Base-by-base conservation (phyloP, 176 grass and related monocot species). In the Phragmites australis region DNA sequence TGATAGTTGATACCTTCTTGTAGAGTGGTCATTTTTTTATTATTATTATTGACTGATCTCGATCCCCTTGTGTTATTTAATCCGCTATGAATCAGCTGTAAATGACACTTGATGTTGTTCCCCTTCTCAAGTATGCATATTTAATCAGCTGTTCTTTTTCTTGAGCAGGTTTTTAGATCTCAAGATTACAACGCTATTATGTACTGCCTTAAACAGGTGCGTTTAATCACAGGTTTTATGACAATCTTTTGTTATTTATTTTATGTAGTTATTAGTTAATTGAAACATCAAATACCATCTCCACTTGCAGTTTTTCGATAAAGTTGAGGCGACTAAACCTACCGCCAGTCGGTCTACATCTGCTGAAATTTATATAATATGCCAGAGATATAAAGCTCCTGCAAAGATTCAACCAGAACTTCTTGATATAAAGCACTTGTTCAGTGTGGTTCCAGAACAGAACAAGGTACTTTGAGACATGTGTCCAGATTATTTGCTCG, bases 151-250 rank as follows among this genome's bases (percentile, higher is more conserved):
- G 1, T 85, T 60, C 17, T 47, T 77, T 81, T 71, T 46, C 45
- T 83, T 80, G 14, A 47, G 84, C 88, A 97, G 94, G 94, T 94
- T 66, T 99, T 99, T 77, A 93, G 96, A 79, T 99, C 96, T 6
- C 96, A 99, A 54, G 96, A 99, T 81, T 99, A 99, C 78, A 93
- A 85, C 0, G 90, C 92, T 26, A 88, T 99, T 51, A 89, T 95
- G 79, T 95, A 87, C 86, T 99, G 96, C 65, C 90, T 99, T 65
- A 99, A 95, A 62, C 90, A 99, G 92, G 95, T 97, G 45, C 46
- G 78, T 23, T 65, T 29, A 12, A 31, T n/a, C 6, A 5, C 19
- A 18, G 9, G 44, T 63, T 39, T 68, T 70, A 3, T 56, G 30
- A 21, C 17, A 32, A 61, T 19, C 19, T 78, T 31, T 68, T 32